Evolutionary conservation across 257 asterid genomes (phyloP).

Genomic region (Solanum appendiculatum): DNA sequence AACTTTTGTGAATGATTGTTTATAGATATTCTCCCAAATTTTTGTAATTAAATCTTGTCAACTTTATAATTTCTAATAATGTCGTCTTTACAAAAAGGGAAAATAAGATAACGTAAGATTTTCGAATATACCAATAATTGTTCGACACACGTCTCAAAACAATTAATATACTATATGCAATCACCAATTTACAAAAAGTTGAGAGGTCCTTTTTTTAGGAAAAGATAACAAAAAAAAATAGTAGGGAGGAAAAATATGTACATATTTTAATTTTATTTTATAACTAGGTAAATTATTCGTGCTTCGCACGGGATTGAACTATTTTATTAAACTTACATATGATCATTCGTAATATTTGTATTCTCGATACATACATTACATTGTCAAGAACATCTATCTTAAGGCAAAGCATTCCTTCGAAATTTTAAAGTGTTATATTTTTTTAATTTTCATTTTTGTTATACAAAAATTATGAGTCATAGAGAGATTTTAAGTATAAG

Average conservation of each 20-base stretch:
- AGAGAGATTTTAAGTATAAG: no score
- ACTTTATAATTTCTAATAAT: background rate
- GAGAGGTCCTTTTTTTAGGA: background rate
- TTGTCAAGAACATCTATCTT: no score
- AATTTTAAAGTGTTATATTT: no score
- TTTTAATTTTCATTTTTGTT: no score
- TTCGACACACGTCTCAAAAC: background rate
- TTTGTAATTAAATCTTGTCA: background rate
- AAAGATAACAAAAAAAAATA: background rate
- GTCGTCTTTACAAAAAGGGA: background rate
- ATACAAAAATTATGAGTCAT: no score
- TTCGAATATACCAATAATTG: background rate
- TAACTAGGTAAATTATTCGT: no score
- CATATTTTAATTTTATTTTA: background rate
- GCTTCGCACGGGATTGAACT: no score
- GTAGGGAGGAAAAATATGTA: background rate
- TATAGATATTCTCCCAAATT: background rate
- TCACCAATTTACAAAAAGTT: background rate
- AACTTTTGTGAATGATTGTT: background rate
- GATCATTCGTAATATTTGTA: no score
- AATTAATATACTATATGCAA: background rate
- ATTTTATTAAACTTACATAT: no score
- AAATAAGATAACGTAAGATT: background rate
- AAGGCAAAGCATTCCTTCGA: no score
- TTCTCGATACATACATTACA: no score